phyloP scores from a whole-genome alignment of 2,329 filamentous ascomycete species.

The Colletotrichum gigasporum region DNA sequence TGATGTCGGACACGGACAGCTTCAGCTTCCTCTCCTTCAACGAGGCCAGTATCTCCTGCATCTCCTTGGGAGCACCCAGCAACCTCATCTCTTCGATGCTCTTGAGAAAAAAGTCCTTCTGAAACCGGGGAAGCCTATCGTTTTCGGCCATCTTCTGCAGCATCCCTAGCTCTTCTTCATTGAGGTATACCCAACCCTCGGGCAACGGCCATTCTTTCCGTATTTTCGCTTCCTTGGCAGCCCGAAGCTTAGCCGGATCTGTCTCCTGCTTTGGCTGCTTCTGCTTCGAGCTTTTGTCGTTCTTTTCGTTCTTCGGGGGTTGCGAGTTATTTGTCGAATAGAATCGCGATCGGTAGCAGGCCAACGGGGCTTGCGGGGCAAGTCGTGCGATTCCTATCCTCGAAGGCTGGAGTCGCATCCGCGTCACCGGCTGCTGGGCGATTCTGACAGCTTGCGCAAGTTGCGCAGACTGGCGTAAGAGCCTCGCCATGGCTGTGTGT shows the following conservation, averaged over 20 bases:
- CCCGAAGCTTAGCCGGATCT: constrained; percentile 33
- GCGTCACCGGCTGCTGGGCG: constrained; percentile 61
- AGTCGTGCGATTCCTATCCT: constrained; percentile 41
- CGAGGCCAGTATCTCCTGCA: constrained; percentile 65
- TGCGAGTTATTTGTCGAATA: constrained; percentile 49
- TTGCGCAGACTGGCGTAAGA: constrained; percentile 73
- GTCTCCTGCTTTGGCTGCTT: constrained; percentile 34
- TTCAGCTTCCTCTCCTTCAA: constrained; percentile 62
- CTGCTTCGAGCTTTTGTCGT: constrained; percentile 37
- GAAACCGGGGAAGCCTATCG: constrained; percentile 69
- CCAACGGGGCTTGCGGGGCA: constrained; percentile 44
- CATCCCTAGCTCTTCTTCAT: constrained; percentile 56
- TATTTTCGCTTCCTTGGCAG: constrained; percentile 35
- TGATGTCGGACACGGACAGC: constrained; percentile 55
- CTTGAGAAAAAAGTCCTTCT: constrained; percentile 67
- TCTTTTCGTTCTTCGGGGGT: constrained; percentile 47
- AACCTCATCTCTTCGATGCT: constrained; percentile 71
- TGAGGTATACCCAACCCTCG: constrained; percentile 57
- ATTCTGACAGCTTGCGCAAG: constrained; percentile 70
- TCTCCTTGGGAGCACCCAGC: constrained; percentile 75
- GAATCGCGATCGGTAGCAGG: constrained; percentile 40
- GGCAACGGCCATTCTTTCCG: constrained; percentile 46
- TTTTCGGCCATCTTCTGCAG: constrained; percentile 66
- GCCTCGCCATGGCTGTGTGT: constrained; percentile 65
- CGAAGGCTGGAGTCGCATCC: constrained; percentile 51